Conservation (phyloP, 2,329 filamentous ascomycete species). For the Herpomyces periplanetae region DNA sequence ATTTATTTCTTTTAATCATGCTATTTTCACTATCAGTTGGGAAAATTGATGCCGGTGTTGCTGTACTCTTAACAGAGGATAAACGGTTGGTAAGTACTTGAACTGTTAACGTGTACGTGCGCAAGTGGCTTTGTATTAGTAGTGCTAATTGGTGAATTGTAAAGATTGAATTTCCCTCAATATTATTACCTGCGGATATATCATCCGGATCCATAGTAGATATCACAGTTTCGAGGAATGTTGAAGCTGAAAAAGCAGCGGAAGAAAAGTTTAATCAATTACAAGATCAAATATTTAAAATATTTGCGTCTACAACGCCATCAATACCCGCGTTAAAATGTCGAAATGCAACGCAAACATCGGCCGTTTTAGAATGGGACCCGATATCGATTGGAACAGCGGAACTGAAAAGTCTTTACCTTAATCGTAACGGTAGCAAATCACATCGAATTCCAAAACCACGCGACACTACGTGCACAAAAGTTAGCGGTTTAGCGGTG, state of each 20-base stretch:
- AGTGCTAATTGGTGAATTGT: neutral
- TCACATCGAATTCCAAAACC: conserved; percentile 73
- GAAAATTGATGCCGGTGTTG: conserved; percentile 95
- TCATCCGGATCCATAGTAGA: conserved; percentile 87
- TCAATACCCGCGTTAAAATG: conserved; percentile 41
- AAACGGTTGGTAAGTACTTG: conserved; percentile 39
- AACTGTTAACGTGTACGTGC: conserved; percentile 1
- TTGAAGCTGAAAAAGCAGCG: conserved; percentile 29
- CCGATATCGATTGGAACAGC: conserved; percentile 70
- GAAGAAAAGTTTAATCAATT: conserved; percentile 38
- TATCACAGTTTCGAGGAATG: conserved; percentile 70
- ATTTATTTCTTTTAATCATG: too few relatives aligned
- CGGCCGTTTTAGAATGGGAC: conserved; percentile 89
- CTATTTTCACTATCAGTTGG: conserved; percentile 88
- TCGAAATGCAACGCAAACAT: conserved; percentile 93
- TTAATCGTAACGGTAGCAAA: conserved; percentile 88
- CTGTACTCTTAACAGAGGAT: conserved; percentile 76
- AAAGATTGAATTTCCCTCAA: conserved; percentile 92
- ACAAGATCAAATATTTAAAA: conserved; percentile 53
- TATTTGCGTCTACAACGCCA: conserved; percentile 48
- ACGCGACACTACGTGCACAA: conserved; percentile 58
- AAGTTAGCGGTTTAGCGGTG: conserved; percentile 80
- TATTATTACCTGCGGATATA: conserved; percentile 77
- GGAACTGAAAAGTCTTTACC: conserved; percentile 46
- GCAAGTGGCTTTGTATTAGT: conserved; percentile 1